Conservation (phyloP, 2,329 filamentous ascomycete species). For the Stachybotrys elegans region DNA sequence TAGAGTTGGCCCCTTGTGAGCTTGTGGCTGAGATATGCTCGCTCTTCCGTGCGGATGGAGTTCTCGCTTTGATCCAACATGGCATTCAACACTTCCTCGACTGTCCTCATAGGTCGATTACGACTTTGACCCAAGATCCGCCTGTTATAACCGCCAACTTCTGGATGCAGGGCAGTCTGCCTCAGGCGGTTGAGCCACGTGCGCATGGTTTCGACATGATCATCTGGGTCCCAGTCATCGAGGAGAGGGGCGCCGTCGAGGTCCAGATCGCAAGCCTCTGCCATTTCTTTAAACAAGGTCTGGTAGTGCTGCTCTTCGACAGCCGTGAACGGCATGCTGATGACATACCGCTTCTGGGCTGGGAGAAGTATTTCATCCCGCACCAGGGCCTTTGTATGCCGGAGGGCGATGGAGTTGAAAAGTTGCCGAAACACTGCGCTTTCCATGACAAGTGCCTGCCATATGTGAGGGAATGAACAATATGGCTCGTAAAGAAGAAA, state of each 20-base stretch:
- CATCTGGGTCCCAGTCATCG: slow-evolving; percentile 61
- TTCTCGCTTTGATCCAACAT: slow-evolving; percentile 87
- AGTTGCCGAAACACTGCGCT: slow-evolving; percentile 62
- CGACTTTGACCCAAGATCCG: slow-evolving; percentile 57
- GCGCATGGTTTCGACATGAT: slow-evolving; percentile 68
- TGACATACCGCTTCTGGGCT: slow-evolving; percentile 76
- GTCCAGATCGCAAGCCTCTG: slow-evolving; percentile 61
- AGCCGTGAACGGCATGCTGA: slow-evolving; percentile 84
- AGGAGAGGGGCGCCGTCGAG: slow-evolving; percentile 55
- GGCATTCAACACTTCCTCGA: slow-evolving; percentile 78
- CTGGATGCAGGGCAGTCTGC: slow-evolving; percentile 80
- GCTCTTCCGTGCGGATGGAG: slow-evolving; percentile 62
- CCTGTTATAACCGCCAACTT: slow-evolving; percentile 66
- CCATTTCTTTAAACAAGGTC: slow-evolving; percentile 71
- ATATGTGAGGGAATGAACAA: slow-evolving; percentile 57
- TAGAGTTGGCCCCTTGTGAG: slow-evolving; percentile 71
- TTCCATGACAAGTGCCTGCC: slow-evolving; percentile 58
- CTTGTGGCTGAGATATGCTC: slow-evolving; percentile 57
- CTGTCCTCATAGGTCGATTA: slow-evolving; percentile 67
- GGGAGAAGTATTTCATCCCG: slow-evolving; percentile 76
- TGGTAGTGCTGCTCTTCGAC: slow-evolving; percentile 89
- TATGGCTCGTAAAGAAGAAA: slow-evolving; percentile 80
- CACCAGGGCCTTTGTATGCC: slow-evolving; percentile 81
- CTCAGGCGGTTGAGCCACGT: slow-evolving; percentile 72
- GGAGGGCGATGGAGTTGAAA: slow-evolving; percentile 67